phyloP scores from a whole-genome alignment of 2,329 filamentous ascomycete genomes.

The Cercospora sp. region DNA sequence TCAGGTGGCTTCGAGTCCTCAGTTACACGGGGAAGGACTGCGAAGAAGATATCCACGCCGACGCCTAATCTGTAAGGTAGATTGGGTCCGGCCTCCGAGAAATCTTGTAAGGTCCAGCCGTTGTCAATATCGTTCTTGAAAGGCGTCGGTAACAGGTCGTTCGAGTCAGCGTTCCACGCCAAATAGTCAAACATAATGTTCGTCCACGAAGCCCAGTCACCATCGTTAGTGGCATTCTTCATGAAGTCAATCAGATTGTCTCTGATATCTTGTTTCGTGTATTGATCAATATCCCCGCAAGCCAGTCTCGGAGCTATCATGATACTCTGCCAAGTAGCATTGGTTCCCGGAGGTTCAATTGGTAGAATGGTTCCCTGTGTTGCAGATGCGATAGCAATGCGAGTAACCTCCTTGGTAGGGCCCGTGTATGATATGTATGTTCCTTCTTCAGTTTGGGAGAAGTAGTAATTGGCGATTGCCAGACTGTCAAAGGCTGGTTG shows the following conservation, averaged over 20 bases:
- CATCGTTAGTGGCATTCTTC: not conserved
- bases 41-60: not conserved
- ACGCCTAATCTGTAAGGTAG: not conserved
- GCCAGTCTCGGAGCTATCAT: not conserved
- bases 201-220: not conserved
- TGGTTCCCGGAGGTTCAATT: constrained; percentile 12
- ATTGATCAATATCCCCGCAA: not conserved
- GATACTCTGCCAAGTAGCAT: constrained; percentile 15
- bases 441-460: not conserved
- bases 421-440: not conserved
- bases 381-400: constrained; percentile 14
- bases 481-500: constrained; percentile 18
- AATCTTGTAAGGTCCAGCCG: not conserved
- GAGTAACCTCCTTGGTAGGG: constrained; percentile 5
- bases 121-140: not conserved
- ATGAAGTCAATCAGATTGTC: constrained; percentile 4
- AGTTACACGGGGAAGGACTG: not conserved
- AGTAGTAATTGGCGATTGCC: not conserved
- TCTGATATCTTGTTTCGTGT: constrained; percentile 2
- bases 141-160: not conserved
- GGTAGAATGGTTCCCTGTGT: constrained; percentile 14
- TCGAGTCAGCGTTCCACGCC: constrained; percentile 9
- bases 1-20: not conserved
- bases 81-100: not conserved
- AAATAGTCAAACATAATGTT: constrained; percentile 21